Conservation (phyloP, 805 yeast species). For the Tetrapisispora iriomotensis region DNA sequence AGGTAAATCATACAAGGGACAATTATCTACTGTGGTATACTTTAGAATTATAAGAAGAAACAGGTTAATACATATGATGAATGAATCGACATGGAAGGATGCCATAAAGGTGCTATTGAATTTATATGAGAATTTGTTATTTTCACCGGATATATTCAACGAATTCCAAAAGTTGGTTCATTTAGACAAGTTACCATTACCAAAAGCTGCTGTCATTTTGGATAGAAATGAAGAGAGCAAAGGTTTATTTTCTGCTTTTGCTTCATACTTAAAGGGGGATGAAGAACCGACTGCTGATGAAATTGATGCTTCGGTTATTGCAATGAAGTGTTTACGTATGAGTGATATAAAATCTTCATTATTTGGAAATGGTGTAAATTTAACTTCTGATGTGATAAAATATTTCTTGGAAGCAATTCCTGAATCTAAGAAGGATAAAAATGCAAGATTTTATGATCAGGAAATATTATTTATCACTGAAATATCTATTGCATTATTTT, state of each 20-base stretch:
- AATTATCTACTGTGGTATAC: slow-evolving; percentile 72
- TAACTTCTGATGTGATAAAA: slow-evolving; percentile 23
- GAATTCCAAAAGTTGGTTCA: slow-evolving; percentile 50
- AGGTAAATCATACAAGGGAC: slow-evolving; percentile 86
- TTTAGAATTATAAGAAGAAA: slow-evolving; percentile 63
- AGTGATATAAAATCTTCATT: slow-evolving; percentile 51
- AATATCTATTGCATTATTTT: slow-evolving; percentile 21
- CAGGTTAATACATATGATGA: slow-evolving; percentile 32
- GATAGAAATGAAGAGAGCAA: slow-evolving; percentile 53
- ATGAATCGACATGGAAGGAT: slow-evolving; percentile 44
- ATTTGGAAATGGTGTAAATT: slow-evolving; percentile 33
- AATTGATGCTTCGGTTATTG: slow-evolving; percentile 70
- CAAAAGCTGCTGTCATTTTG: slow-evolving; percentile 56
- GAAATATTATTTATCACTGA: slow-evolving; percentile 42
- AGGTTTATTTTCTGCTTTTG: slow-evolving; percentile 78
- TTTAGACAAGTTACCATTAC: slow-evolving; percentile 44
- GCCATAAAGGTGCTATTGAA: slow-evolving; percentile 52
- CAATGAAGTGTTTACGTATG: slow-evolving; percentile 71
- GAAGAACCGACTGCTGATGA: slow-evolving; percentile 94
- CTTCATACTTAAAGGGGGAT: slow-evolving; percentile 85
- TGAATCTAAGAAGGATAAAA: slow-evolving; percentile 18
- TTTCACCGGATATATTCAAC: slow-evolving; percentile 51
- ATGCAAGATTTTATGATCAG: slow-evolving; percentile 33
- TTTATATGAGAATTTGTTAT: slow-evolving; percentile 60
- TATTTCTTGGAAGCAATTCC: slow-evolving; percentile 31